Evolutionary conservation across 2,329 filamentous ascomycete species (phyloP).

Genomic region (Pyrenochaeta sp.): DNA sequence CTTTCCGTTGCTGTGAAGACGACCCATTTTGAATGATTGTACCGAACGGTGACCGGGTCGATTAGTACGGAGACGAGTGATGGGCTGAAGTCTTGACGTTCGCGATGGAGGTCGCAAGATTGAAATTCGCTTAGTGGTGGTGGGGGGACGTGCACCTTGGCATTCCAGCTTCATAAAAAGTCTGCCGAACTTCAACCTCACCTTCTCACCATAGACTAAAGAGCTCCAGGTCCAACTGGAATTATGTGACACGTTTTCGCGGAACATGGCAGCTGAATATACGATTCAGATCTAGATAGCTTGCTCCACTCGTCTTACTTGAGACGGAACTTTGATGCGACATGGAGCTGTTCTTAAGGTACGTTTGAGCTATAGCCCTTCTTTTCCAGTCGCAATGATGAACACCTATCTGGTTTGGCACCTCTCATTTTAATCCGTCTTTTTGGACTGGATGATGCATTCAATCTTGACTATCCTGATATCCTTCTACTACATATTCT

Average conservation of each 20-base stretch:
- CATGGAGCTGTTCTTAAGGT: conserved; percentile 42
- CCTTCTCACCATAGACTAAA: background rate
- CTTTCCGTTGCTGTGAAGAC: conserved; percentile 99
- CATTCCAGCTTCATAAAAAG: conserved; percentile 8
- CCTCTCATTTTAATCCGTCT: conserved; percentile 73
- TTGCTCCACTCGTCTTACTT: background rate
- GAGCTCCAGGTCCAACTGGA: background rate
- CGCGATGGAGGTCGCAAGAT: conserved; percentile 14
- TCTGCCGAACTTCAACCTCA: conserved; percentile 10
- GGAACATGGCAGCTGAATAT: conserved; percentile 2
- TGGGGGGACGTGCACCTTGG: conserved; percentile 23
- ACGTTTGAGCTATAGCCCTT: conserved; percentile 9
- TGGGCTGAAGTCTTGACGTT: conserved; percentile 30
- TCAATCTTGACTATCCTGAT: conserved; percentile 50
- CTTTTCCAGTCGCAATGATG: conserved; percentile 23
- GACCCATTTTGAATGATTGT: conserved; percentile 75
- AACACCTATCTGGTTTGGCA: conserved; percentile 68
- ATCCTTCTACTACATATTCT: conserved; percentile 10
- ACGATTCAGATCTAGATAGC: background rate
- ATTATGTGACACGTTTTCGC: background rate
- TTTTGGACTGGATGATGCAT: conserved; percentile 42
- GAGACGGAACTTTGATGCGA: background rate
- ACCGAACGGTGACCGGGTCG: conserved; percentile 29
- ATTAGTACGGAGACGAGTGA: conserved; percentile 35
- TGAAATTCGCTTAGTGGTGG: conserved; percentile 33